Evolutionary conservation across 768 basidiomycete species (phyloP), one percentile per base, ranked within the genome.

Genomic region (Serendipita indica): DNA sequence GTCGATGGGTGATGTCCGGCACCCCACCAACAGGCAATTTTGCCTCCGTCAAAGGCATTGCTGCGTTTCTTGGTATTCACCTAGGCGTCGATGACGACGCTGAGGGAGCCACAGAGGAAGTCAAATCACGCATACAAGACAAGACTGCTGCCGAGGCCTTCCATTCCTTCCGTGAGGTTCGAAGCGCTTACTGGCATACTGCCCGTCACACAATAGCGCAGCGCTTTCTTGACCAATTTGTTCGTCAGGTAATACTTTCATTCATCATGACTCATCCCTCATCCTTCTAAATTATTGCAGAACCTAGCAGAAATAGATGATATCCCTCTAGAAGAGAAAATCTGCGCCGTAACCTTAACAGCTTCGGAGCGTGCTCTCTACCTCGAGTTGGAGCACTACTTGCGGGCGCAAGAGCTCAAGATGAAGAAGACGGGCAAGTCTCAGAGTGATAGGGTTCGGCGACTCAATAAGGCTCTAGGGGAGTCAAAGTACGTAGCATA

Each of bases 281-380:
- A 25, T 57, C 60, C 25, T 28, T 34, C 22, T 32, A 13, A 63
- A 68, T 68, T 67, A 58, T 69, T 63, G 60, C 64, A 96, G 85
- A 96, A 96, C 65, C 82, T 93, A 56, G 91, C 93, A 6, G 93
- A 97, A 71, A 97, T 96, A 59, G 91, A 92, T 61, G 93, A 97
- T 71, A 97, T 97, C 59, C 86, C 86, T 1, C 89, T 82, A 72
- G 77, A 77, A 0, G 77, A 76, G 60, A 73, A 84, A 59, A 71
- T 82, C 28, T 72, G 74, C 27, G 79, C 94, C 25, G 71, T 78
- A 39, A 66, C 66, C 16, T 81, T 94, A 6, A 92, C 93, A 12
- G 90, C 92, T 3, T 89, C 93, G 0, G 93, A 96, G 69, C 86
- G 87, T 5, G 89, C 91, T 0, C 91, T 97, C 62, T 96, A 97